phyloP scores from a whole-genome alignment of 1,284 basidiomycete species.

The Heliocybe sulcata region DNA sequence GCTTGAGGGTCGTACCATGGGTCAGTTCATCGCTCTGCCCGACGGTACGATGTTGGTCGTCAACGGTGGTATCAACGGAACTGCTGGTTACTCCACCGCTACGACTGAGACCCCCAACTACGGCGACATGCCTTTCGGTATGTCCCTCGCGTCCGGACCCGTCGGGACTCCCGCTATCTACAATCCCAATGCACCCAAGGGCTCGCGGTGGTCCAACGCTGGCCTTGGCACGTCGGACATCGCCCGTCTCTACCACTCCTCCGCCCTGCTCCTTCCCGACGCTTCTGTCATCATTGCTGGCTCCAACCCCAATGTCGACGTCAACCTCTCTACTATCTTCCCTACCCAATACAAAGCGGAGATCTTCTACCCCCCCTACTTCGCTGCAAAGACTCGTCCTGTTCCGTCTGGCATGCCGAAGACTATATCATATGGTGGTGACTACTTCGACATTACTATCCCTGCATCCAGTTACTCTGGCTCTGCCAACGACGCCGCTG shows the following conservation, averaged over 20 bases:
- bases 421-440: conserved; percentile 81
- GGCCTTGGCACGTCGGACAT: conserved; percentile 58
- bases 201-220: conserved; percentile 67
- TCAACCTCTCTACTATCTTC: conserved; percentile 60
- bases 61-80: conserved; percentile 77
- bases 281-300: conserved; percentile 85
- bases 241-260: conserved; percentile 83
- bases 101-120: conserved; percentile 39
- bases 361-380: conserved; percentile 83
- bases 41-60: conserved; percentile 69
- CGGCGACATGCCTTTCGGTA: conserved; percentile 51
- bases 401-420: conserved; percentile 64
- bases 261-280: conserved; percentile 85
- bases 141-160: conserved; percentile 62
- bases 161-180: conserved; percentile 70
- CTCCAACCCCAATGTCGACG: conserved; percentile 91
- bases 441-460: conserved; percentile 62
- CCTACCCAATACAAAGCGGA: conserved; percentile 86
- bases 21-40: conserved; percentile 78
- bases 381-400: conserved; percentile 71
- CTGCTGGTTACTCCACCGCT: conserved; percentile 58
- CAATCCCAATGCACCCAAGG: conserved; percentile 57
- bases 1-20: conserved; percentile 78
- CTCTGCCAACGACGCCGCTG: conserved; percentile 60
- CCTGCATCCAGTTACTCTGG: conserved; percentile 61